Conservation (phyloP, 305 asterid genomes). For the Fraxinus latifolia region DNA sequence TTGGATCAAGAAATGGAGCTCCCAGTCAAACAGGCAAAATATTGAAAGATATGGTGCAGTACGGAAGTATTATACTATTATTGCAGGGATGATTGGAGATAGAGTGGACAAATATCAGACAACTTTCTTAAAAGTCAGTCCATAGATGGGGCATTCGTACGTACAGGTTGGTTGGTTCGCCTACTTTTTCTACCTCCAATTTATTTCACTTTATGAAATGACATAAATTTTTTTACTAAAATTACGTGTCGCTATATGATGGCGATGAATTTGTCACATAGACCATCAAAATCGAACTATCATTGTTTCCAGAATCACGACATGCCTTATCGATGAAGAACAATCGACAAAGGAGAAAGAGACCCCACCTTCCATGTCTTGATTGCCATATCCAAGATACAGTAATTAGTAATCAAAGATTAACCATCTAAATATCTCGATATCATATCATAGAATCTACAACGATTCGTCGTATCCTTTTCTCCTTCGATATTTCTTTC, state of each 20-base stretch:
- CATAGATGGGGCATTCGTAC: constrained; percentile 18
- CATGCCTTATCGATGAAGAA: not conserved
- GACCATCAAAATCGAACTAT: not conserved
- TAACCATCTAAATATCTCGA: too few species aligned
- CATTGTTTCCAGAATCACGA: not conserved
- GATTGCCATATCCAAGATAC: not conserved
- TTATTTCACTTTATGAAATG: constrained; percentile 2
- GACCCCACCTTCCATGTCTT: not conserved
- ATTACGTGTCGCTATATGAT: not conserved
- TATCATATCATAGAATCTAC: too few species aligned
- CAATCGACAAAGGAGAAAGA: not conserved
- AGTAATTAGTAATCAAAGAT: too few species aligned
- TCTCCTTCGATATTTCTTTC: not conserved
- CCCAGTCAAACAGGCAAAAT: constrained; percentile 3
- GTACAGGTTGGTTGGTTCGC: constrained; percentile 14
- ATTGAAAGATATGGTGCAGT: not conserved
- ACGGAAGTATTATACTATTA: not conserved
- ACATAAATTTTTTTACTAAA: not conserved
- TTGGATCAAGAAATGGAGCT: not conserved
- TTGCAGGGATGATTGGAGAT: constrained; percentile 5
- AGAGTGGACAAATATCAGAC: constrained; percentile 16
- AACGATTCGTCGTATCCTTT: not conserved
- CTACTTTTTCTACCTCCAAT: constrained; percentile 24
- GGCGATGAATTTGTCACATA: not conserved
- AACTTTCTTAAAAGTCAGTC: not conserved